Evolutionary conservation across 2,329 filamentous ascomycete genomes (phyloP).

Genomic region (Ophiocordyceps sinensis): DNA sequence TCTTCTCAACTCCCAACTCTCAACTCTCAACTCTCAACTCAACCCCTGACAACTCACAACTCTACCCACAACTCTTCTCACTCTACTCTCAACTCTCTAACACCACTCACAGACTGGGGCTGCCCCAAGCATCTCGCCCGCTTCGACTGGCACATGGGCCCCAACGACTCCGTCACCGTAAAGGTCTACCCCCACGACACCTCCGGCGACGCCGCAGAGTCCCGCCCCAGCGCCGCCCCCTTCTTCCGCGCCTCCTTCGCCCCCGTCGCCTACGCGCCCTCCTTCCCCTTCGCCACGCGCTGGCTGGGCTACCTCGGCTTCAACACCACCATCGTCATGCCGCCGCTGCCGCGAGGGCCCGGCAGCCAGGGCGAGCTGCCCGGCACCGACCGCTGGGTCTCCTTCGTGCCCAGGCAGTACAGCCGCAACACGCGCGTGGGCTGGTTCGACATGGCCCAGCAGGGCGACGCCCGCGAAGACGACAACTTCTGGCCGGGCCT

Average conservation of each 20-base stretch:
- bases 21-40: too few relatives aligned
- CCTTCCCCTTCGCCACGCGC: constrained; percentile 26
- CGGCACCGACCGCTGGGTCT: constrained; percentile 31
- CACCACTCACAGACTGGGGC: constrained; percentile 46
- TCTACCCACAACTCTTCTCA: too few relatives aligned
- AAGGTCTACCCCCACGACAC: constrained; percentile 31
- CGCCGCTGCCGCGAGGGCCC: constrained; percentile 28
- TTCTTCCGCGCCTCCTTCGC: constrained; percentile 32
- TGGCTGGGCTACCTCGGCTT: constrained; percentile 26
- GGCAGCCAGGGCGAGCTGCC: constrained; percentile 26
- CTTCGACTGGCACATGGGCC: constrained; percentile 28
- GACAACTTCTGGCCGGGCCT: constrained; percentile 34
- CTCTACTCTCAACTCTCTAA: too few relatives aligned
- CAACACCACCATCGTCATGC: constrained; percentile 28
- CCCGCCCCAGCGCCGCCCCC: constrained; percentile 17
- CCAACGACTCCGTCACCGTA: constrained; percentile 22
- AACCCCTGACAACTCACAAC: too few relatives aligned
- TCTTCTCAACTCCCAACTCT: too few relatives aligned
- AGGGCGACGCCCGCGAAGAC: constrained; percentile 5
- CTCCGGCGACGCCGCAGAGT: constrained; percentile 13
- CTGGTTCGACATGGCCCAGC: constrained; percentile 33
- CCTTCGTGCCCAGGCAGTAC: constrained; percentile 17
- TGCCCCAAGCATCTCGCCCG: constrained; percentile 39
- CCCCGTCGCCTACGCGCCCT: constrained; percentile 24
- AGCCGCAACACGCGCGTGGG: constrained; percentile 20